A percentile compares a stretch with the other conserved stretches of the same genome.
Conservation (phyloP, 176 grass and related monocot species). For the Elymus sibiricus region DNA sequence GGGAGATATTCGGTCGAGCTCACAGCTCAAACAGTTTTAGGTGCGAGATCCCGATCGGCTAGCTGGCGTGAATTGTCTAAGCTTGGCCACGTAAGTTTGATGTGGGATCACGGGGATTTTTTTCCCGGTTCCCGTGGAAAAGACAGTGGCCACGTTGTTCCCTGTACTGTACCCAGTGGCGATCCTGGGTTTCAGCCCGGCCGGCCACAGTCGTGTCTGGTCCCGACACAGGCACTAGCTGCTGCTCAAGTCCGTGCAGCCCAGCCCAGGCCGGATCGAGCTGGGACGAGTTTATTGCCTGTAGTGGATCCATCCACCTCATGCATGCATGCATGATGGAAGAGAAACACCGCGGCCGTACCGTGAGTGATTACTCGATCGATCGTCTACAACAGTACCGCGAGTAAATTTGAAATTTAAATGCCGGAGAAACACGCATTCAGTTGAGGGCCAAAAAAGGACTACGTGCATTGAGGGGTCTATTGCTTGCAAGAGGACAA, state of each 20-base stretch:
- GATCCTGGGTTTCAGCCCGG: neutral
- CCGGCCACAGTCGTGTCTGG: neutral
- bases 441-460: no score
- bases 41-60: no score
- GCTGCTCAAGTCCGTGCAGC: neutral
- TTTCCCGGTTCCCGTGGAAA: neutral
- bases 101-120: neutral
- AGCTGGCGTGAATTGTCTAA: no score
- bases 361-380: neutral
- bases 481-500: neutral
- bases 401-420: no score
- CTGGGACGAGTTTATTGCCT: neutral
- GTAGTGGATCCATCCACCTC: neutral
- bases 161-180: neutral
- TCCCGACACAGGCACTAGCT: neutral
- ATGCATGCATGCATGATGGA: neutral
- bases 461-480: no score
- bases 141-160: conserved; percentile 6
- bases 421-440: no score
- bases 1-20: no score
- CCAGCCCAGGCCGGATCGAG: neutral
- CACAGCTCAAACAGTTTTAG: no score
- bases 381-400: neutral
- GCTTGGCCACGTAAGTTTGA: no score
- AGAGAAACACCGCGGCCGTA: neutral